phyloP scores from a whole-genome alignment of 1,139 yeast species.

The Debaryomyces psychrophilus region DNA sequence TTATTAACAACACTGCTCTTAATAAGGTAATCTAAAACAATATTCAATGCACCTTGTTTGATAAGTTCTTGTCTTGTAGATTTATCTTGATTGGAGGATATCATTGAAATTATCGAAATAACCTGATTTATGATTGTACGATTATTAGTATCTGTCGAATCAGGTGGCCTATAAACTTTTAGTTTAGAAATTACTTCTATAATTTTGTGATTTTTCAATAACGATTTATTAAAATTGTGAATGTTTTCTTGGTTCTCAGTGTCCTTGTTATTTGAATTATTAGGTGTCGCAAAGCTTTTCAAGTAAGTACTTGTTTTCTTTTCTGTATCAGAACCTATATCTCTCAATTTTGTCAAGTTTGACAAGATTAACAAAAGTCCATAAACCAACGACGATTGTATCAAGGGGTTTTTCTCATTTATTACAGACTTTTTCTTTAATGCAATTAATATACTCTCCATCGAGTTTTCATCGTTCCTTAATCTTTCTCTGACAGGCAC shows the following conservation, averaged over 20 bases:
- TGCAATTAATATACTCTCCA: slow-evolving; percentile 25
- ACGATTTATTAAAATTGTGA: slow-evolving; percentile 32
- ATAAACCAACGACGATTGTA: slow-evolving; percentile 27
- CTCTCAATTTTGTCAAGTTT: slow-evolving; percentile 39
- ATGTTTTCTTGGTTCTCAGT: slow-evolving; percentile 31
- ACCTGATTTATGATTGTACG: slow-evolving; percentile 22
- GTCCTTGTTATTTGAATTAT: slow-evolving; percentile 21
- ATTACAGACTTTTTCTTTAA: slow-evolving; percentile 12
- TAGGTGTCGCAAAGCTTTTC: slow-evolving; percentile 39
- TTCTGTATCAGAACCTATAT: slow-evolving; percentile 16
- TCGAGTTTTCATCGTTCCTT: slow-evolving; percentile 35
- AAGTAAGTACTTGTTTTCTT: slow-evolving; percentile 29
- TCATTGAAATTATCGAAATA: slow-evolving; percentile 28
- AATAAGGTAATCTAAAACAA: slow-evolving; percentile 41
- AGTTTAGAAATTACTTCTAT: slow-evolving; percentile 30
- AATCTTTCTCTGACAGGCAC: slow-evolving; percentile 31
- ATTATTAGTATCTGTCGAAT: slow-evolving; percentile 16
- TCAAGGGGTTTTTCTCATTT: slow-evolving; percentile 12
- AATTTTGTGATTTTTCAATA: slow-evolving; percentile 31
- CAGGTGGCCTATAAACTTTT: slow-evolving; percentile 23
- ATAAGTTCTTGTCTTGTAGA: slow-evolving; percentile 40
- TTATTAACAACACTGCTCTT: slow-evolving; percentile 30
- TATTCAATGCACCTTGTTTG: slow-evolving; percentile 49
- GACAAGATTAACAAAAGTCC: slow-evolving; percentile 43
- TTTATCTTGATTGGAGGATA: slow-evolving; percentile 31